These are phyloP conservation scores for Meripilus lineatus DNA, from an alignment of 1,284 basidiomycete genomes.

Conservation along the genomic window DNA sequence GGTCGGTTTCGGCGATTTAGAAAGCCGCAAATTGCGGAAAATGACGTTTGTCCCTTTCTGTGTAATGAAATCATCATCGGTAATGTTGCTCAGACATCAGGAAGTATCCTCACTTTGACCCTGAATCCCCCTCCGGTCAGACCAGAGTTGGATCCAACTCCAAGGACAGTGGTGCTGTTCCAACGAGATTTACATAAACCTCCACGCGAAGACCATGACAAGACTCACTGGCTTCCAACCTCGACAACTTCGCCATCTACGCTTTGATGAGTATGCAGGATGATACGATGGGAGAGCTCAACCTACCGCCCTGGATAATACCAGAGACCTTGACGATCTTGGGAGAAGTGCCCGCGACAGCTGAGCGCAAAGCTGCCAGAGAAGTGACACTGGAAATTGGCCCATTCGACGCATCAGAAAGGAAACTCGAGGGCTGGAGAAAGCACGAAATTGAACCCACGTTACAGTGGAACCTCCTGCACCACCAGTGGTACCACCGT, in stretches of 20 bases:
- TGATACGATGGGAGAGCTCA: no score
- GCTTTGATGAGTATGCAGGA: not conserved
- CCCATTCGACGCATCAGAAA: not conserved
- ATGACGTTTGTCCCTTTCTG: slow-evolving; percentile 18
- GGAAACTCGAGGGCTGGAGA: no score
- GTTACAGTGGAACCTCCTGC: slow-evolving; percentile 8
- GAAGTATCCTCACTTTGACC: slow-evolving; percentile 12
- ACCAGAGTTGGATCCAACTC: slow-evolving; percentile 13
- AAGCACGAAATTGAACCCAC: no score
- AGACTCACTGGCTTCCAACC: slow-evolving; percentile 13
- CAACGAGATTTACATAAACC: not conserved
- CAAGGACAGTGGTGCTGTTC: slow-evolving; percentile 12
- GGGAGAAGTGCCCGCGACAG: slow-evolving; percentile 6
- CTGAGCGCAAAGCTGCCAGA: slow-evolving; percentile 7
- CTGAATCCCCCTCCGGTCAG: slow-evolving; percentile 20
- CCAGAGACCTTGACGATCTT: slow-evolving; percentile 10
- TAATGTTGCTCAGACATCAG: not conserved
- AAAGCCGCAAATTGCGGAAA: slow-evolving; percentile 22
- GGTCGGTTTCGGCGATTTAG: slow-evolving; percentile 18
- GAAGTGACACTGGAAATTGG: slow-evolving; percentile 5
- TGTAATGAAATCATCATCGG: no score
- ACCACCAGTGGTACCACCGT: slow-evolving; percentile 9
- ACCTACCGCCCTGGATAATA: slow-evolving; percentile 8
- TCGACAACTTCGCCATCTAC: slow-evolving; percentile 12
- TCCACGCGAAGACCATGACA: not conserved